A percentile compares a stretch with the other conserved stretches of the same genome.
These are phyloP conservation scores for Holtermannia corniformis DNA, from an alignment of 768 basidiomycete genomes.

Conservation along the genomic window DNA sequence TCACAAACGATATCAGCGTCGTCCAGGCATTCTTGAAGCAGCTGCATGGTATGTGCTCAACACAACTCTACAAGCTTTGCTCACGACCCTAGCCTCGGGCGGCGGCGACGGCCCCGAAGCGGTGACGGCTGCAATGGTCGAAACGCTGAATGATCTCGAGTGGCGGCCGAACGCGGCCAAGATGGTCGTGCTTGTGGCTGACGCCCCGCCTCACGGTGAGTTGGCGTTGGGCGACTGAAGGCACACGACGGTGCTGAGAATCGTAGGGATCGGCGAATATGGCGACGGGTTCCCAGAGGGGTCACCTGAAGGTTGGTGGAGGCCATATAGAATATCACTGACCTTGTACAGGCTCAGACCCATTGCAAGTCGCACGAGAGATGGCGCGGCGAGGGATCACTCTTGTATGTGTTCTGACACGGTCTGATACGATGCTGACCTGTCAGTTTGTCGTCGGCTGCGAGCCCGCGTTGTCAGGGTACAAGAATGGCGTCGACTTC, in stretches of 20 bases:
- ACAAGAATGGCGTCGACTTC: constrained; percentile 54
- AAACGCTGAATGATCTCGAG: constrained; percentile 69
- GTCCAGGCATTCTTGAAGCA: constrained; percentile 74
- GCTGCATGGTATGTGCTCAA: constrained; percentile 42
- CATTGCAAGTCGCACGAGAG: constrained; percentile 68
- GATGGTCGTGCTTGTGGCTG: constrained; percentile 94
- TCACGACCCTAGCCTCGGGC: constrained; percentile 18
- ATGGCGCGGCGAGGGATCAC: constrained; percentile 91
- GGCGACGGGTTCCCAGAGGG: constrained; percentile 61
- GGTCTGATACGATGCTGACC: neutral
- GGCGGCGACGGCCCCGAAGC: constrained; percentile 83
- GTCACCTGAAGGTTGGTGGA: neutral
- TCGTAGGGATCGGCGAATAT: constrained; percentile 71
- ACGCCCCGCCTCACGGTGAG: constrained; percentile 86
- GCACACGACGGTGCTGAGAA: neutral
- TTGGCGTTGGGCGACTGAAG: neutral
- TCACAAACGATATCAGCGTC: constrained; percentile 79
- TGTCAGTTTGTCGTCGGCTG: constrained; percentile 95
- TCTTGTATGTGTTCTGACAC: constrained; percentile 50
- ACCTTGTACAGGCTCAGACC: constrained; percentile 65
- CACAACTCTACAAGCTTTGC: neutral
- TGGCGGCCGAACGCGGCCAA: constrained; percentile 83
- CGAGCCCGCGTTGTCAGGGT: constrained; percentile 55
- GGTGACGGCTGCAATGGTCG: constrained; percentile 83
- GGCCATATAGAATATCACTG: too few relatives aligned